Base-by-base conservation (phyloP, 2,329 filamentous ascomycete species). In the Monosporascus sp. region DNA sequence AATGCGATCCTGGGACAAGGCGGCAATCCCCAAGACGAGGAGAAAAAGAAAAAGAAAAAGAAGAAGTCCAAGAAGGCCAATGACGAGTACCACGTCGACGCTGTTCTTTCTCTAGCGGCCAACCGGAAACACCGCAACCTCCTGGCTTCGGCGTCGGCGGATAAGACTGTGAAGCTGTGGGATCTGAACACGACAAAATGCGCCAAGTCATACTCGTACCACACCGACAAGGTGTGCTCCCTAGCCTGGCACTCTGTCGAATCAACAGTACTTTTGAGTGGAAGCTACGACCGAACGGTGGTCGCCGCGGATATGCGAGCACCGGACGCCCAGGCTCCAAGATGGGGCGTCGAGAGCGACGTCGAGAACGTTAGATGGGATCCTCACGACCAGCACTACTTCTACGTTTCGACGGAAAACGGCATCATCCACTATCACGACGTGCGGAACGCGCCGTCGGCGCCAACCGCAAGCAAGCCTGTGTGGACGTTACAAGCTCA, bases 101-200 rank as follows among this genome's bases (percentile, higher is more conserved):
- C 94, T 1, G 88, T 99, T 27, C 83, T 99, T 44, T 88, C 93
- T 5, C 84, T 99, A 44, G 88, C 94, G 3, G 91, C 91, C 49
- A 99, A 99, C 77, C 82, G 92, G 65, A 87, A 92, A 67, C 93
- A 99, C 75, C 86, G 92, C 59, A 97, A 97, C 70, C 81, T 99
- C 54, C 83, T 99, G 46, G 94, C 94, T 14, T 97, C 93, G 1
- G 91, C 90, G 2, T 99, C 94, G 1, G 94, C 94, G 20, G 94
- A 99, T 76, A 91, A 92, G 76, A 99, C 94, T 3, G 86, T 97
- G 66, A 99, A 99, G 78, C 82, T 99, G 20, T 99, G 94, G 94
- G 94, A 99, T 70, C 78, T 99, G 58, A 90, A 91, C 76, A 97
- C 91, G 3, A 83, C 89, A 56, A 91, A 87, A 71, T 96, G 91